Percentiles rank a stretch among this genome's conserved stretches.
Conservation (phyloP, 768 basidiomycete species). For the Russula griseocarnosa region DNA sequence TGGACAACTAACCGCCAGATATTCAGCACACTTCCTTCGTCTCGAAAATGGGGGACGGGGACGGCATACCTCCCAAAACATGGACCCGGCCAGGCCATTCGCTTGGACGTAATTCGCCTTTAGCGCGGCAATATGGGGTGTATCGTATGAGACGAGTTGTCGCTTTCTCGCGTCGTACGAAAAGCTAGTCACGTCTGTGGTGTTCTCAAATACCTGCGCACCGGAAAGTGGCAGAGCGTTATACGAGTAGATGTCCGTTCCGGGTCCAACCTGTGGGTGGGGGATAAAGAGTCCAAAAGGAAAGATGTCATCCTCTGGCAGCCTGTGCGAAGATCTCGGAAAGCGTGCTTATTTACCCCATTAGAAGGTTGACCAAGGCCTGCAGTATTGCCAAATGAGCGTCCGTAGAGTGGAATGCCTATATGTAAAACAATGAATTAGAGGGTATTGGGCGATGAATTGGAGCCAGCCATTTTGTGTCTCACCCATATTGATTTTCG, state of each 20-base stretch:
- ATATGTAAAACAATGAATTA: not conserved
- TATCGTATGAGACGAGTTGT: not conserved
- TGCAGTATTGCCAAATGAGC: not conserved
- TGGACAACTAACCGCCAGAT: not conserved
- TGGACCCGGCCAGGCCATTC: not conserved
- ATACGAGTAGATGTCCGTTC: slow-evolving; percentile 74
- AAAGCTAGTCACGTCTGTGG: slow-evolving; percentile 29
- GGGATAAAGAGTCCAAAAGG: not conserved
- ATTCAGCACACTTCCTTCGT: slow-evolving; percentile 20
- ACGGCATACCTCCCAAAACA: not conserved
- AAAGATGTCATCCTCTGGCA: not conserved
- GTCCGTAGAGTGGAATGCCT: not conserved
- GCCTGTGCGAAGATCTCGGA: not conserved
- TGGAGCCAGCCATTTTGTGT: not conserved
- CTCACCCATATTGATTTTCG: slow-evolving; percentile 1
- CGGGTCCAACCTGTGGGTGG: slow-evolving; percentile 55
- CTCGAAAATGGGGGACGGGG: not conserved
- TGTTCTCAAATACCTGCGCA: slow-evolving; percentile 58
- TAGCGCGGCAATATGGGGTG: not conserved
- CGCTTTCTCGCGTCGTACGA: not conserved
- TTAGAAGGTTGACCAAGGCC: not conserved
- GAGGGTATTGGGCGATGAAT: not conserved
- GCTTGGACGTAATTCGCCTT: not conserved
- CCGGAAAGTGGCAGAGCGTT: slow-evolving; percentile 56
- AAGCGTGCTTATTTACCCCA: not conserved